A percentile compares a stretch with the other conserved stretches of the same genome.
phyloP scores from a whole-genome alignment of 345 rosid species.

The Syzygium aromaticum region DNA sequence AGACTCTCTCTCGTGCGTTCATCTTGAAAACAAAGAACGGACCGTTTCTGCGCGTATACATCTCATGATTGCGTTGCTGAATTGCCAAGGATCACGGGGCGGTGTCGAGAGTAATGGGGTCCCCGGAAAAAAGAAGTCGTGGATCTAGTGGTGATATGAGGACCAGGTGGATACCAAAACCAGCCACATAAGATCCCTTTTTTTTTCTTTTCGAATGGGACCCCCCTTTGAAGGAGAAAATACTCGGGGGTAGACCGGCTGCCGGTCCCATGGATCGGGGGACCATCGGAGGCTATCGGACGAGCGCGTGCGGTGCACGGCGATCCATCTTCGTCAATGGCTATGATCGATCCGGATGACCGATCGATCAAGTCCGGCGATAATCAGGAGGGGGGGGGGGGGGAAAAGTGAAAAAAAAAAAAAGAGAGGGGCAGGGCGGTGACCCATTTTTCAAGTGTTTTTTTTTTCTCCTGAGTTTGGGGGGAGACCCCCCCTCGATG shows the following conservation, averaged over 20 bases:
- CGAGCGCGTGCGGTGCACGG: not conserved
- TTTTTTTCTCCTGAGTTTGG: not conserved
- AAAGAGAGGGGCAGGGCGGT: not conserved
- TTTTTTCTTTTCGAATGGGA: not conserved
- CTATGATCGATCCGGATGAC: too few relatives aligned
- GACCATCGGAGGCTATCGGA: not conserved
- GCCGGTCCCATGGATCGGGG: not conserved
- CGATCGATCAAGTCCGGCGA: not conserved
- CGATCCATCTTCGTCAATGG: not conserved
- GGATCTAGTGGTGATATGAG: not conserved
- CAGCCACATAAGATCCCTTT: not conserved
- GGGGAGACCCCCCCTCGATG: not conserved
- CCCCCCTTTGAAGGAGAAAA: not conserved
- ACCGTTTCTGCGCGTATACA: not conserved
- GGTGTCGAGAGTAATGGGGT: not conserved
- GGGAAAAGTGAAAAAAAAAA: too few relatives aligned
- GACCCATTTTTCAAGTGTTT: not conserved
- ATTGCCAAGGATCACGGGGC: not conserved
- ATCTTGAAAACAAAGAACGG: not conserved
- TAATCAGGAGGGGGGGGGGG: too few relatives aligned
- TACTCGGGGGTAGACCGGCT: not conserved
- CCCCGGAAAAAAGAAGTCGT: not conserved
- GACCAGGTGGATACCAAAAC: not conserved
- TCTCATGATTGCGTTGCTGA: not conserved
- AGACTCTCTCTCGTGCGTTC: not conserved